These are phyloP conservation scores for Epichloe baconii DNA, from an alignment of 2,329 filamentous ascomycete species.

Conservation along the genomic window DNA sequence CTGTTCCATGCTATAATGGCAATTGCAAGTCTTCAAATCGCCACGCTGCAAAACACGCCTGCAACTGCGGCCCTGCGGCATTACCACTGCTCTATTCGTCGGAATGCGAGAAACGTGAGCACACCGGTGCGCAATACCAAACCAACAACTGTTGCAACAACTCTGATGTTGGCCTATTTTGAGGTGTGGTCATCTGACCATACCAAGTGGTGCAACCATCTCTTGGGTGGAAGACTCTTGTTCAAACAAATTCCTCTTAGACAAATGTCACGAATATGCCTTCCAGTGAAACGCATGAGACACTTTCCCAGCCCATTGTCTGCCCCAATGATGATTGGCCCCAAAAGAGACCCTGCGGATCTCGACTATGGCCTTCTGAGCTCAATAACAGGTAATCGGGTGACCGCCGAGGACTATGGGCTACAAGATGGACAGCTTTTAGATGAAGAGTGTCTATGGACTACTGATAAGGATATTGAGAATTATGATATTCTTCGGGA, in stretches of 20 bases:
- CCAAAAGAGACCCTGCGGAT: constrained; percentile 20
- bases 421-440: constrained; percentile 17
- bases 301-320: constrained; percentile 9
- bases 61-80: constrained; percentile 78
- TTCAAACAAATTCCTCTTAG: constrained; percentile 71
- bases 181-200: constrained; percentile 93
- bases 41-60: constrained; percentile 62
- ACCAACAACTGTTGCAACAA: constrained; percentile 75
- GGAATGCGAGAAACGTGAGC: constrained; percentile 63
- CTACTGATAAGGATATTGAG: constrained; percentile 54
- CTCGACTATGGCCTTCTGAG: constrained; percentile 29
- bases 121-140: constrained; percentile 56
- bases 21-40: constrained; percentile 74
- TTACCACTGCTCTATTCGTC: constrained; percentile 73
- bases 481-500: constrained; percentile 73
- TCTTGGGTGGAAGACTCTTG: constrained; percentile 72
- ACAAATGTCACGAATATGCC: constrained; percentile 57
- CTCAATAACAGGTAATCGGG: constrained; percentile 26
- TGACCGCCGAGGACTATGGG: constrained; percentile 26
- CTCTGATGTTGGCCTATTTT: constrained; percentile 76
- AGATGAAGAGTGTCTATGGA: constrained; percentile 10
- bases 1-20: constrained; percentile 86
- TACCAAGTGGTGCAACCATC: constrained; percentile 87
- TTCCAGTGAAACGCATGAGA: constrained; percentile 42
- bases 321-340: neutral